Base-by-base conservation (phyloP, 2,329 filamentous ascomycete genomes). In the Trichophyton rubrum region DNA sequence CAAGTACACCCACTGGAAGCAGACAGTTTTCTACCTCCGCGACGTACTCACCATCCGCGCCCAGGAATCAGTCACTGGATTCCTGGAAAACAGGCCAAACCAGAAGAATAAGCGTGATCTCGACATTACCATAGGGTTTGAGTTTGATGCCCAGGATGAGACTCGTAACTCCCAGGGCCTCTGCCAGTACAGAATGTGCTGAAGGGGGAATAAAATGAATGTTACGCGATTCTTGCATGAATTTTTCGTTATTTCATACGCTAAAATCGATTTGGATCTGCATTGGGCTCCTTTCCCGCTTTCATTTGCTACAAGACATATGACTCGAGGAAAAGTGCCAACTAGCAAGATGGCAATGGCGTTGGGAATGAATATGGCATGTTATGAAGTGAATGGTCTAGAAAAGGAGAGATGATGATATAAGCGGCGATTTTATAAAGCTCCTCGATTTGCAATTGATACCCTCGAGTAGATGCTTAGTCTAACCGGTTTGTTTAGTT, bases 1-100 rank as follows among this genome's bases (percentile, higher is more conserved):
- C 68, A 97, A 96, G 79, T 97, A 97, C 79, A 99, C 93, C 17
- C 93, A 99, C 82, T 99, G 93, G 93, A 99, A 99, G 80, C 93
- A 99, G 80, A 99, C 93, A 11, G 93, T 99, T 64, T 97, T 99
- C 79, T 99, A 99, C 78, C 81, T 99, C 65, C 85, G 88, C 70
- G 91, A 99, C 67, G 89, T 96, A 38, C 79, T 99, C 65, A 97
- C 91, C 17, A 90, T 96, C 41, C 87, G 95, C 75, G 82, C 89
- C 70, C 90, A 87, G 61, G 93, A 99, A 79, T 80, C 83, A 69
- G 81, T 99, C 62, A 77, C 79, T 62, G 89, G 89, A 69, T 79
- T 81, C 35, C 78, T 99, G 45, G 81, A 84, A 65, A 95, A 92
- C 78, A 87, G 85, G 76, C 93, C 93, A 59, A 99, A 96, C 73